Base-by-base conservation (phyloP, 164 flowering plant species). In the Sextonia rubra region DNA sequence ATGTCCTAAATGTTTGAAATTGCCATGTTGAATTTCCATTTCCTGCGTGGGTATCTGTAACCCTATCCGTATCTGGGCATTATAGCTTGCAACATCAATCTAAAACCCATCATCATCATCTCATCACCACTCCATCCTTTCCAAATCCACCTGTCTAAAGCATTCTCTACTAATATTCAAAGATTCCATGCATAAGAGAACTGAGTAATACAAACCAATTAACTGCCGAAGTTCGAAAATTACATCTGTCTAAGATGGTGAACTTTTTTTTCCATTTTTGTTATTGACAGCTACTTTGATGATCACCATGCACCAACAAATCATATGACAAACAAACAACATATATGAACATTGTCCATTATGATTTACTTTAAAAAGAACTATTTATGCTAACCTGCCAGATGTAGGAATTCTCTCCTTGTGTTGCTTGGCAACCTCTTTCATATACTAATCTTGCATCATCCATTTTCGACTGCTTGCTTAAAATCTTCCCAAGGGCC, bases 361-460 rank as follows among this genome's bases (percentile, higher is more conserved):
- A 15, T 52, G 6, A 52, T 52, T 61, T 25, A 61, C 9, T 23
- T 9, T 61, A 23, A 61, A 25, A 61, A 9, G 27, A 61, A 61
- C 27, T 37, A 37, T 22, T 64, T 56, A 30, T 49, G 68, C 75
- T 52, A 37, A 91, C 97, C 99, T 92, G 99, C 99, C 99, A 94
- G 63, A 90, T 91, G 82, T 82, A 94, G 2, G 97, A 76, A 84
- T 94, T 94, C 77, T 94, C 98, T 49, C 98, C 98, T 78, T 94
- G 98, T 2, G 97, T 91, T 30, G 97, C 94, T 69, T 94, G 97
- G 78, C 94, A 92, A 23, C 97, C 98, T 75, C 77, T 88, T 76
- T 90, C 99, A 78, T 92, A 92, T 7, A 89, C 86, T 26, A 82
- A 83, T 81, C 94, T 87, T 47, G 99, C 99, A 73, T 91, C 94